Conservation (phyloP, 2,329 filamentous ascomycete species). For the Stachybotrys chlorohalonatus region DNA sequence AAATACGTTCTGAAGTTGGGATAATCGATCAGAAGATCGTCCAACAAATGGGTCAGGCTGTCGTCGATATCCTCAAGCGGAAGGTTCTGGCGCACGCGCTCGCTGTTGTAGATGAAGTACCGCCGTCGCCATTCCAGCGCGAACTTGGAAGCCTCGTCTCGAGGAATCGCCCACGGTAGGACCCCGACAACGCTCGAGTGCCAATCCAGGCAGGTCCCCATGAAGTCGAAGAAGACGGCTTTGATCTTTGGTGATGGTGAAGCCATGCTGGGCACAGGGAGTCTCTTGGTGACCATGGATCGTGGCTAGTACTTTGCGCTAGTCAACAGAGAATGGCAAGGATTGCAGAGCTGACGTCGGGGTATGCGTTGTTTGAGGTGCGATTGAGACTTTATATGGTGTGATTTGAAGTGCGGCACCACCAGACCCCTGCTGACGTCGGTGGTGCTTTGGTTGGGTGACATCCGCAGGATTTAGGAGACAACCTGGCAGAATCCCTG, state of each 20-base stretch:
- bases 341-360: too few relatives aligned
- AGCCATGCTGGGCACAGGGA: not conserved
- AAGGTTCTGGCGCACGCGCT: conserved; percentile 22
- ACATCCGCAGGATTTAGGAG: too few relatives aligned
- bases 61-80: conserved; percentile 40
- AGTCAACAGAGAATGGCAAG: not conserved
- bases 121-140: conserved; percentile 40
- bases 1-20: not conserved
- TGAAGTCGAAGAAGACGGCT: conserved; percentile 47
- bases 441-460: too few relatives aligned
- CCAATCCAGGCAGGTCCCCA: conserved; percentile 51
- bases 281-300: not conserved
- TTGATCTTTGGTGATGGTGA: conserved; percentile 18
- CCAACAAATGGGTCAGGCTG: conserved; percentile 34
- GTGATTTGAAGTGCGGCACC: too few relatives aligned
- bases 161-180: conserved; percentile 23
- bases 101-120: conserved; percentile 37
- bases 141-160: conserved; percentile 24
- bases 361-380: too few relatives aligned
- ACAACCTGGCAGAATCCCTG: too few relatives aligned
- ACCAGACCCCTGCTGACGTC: too few relatives aligned
- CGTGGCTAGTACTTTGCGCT: not conserved
- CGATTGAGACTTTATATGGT: too few relatives aligned
- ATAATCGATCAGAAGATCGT: conserved; percentile 16
- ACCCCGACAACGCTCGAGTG: conserved; percentile 28